Evolutionary conservation across 2,329 filamentous ascomycete genomes (phyloP).

Genomic region (Aspergillus sojae): DNA sequence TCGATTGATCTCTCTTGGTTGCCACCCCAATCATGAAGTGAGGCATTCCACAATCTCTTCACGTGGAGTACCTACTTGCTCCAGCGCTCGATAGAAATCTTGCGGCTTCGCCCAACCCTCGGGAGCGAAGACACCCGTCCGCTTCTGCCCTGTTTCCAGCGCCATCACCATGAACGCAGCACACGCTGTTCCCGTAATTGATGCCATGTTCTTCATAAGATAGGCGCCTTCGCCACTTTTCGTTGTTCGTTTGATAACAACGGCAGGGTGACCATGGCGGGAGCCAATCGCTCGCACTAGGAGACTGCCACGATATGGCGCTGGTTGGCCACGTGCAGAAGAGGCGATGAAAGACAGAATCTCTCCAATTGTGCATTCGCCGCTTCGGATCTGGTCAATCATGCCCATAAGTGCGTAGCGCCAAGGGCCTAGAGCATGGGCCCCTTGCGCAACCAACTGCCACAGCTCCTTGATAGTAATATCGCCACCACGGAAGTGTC

Average conservation of each 20-base stretch:
- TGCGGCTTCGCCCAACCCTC: background rate
- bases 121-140: background rate
- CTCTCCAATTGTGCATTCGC: slow-evolving; percentile 15
- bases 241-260: slow-evolving; percentile 4
- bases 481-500: slow-evolving; percentile 10
- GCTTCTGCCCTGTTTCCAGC: background rate
- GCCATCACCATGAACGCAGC: background rate
- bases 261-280: slow-evolving; percentile 6
- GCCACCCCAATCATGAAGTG: too few relatives aligned
- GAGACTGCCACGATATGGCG: background rate
- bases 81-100: background rate
- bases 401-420: slow-evolving; percentile 15
- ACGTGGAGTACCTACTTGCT: background rate
- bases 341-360: slow-evolving; percentile 14
- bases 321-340: slow-evolving; percentile 9
- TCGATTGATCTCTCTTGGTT: too few relatives aligned
- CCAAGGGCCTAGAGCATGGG: slow-evolving; percentile 15
- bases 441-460: slow-evolving; percentile 6
- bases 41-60: background rate
- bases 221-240: background rate
- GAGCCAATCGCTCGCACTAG: slow-evolving; percentile 9
- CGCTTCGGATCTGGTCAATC: slow-evolving; percentile 15
- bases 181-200: background rate
- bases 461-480: slow-evolving; percentile 18
- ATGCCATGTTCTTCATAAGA: background rate